Conservation (phyloP, 257 asterid species). For the Linaria vulgaris region DNA sequence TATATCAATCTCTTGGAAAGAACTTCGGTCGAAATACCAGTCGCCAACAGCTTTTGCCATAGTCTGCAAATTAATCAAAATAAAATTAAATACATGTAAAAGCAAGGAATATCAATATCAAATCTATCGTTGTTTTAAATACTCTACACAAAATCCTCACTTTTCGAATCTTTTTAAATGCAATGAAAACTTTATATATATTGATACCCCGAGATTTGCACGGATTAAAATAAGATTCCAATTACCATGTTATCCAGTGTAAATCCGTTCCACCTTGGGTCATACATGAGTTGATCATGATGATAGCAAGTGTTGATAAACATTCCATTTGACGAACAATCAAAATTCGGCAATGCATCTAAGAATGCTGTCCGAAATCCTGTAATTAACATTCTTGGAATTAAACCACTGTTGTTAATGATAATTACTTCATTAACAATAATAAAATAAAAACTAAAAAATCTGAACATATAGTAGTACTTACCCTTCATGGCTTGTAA, state of each 20-base stretch:
- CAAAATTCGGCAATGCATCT: not conserved
- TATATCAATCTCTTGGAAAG: conserved; percentile 11
- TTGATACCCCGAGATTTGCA: too few relatives aligned
- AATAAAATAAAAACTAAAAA: not conserved
- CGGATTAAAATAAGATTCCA: too few relatives aligned
- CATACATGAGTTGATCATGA: conserved; percentile 11
- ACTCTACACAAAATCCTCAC: too few relatives aligned
- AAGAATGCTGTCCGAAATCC: conserved; percentile 24
- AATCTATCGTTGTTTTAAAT: too few relatives aligned
- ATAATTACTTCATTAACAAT: not conserved
- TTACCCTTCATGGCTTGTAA: not conserved
- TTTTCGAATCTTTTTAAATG: too few relatives aligned
- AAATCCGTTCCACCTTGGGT: not conserved
- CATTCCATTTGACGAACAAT: conserved; percentile 22
- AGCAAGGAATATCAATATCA: too few relatives aligned
- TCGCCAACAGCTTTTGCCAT: conserved; percentile 25
- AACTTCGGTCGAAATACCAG: conserved; percentile 27
- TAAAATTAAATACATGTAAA: not conserved
- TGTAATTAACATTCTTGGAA: conserved; percentile 8
- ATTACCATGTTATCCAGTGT: conserved; percentile 21
- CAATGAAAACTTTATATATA: too few relatives aligned
- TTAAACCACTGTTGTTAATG: not conserved
- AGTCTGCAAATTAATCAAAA: conserved; percentile 15
- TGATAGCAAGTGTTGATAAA: conserved; percentile 26
- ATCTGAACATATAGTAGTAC: not conserved